Evolutionary conservation across 371 early-diverging fungal genomes (phyloP).

Genomic region (Gilbertella persicaria): DNA sequence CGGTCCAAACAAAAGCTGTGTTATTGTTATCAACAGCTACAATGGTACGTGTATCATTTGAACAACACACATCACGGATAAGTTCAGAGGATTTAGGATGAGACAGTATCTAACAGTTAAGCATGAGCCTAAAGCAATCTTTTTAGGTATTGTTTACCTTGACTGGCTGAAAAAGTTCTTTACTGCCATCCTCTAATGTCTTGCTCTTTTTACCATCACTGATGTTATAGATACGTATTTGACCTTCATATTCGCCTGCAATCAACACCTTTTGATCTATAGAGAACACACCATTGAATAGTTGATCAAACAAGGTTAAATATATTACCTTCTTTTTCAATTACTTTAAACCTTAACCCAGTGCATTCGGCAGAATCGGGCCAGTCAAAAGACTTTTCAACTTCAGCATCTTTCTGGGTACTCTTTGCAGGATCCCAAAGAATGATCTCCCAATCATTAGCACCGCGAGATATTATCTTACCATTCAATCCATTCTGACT

Average conservation of each 20-base stretch:
- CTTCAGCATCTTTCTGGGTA: slow-evolving; percentile 38
- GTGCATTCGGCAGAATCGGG: slow-evolving; percentile 33
- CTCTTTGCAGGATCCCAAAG: slow-evolving; percentile 42
- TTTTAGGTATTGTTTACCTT: slow-evolving; percentile 20
- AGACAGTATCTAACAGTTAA: slow-evolving; percentile 27
- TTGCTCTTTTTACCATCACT: slow-evolving; percentile 32
- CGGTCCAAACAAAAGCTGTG: slow-evolving; percentile 39
- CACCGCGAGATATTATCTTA: slow-evolving; percentile 41
- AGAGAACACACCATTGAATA: background rate
- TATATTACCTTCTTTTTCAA: slow-evolving; percentile 29
- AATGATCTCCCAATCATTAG: slow-evolving; percentile 41
- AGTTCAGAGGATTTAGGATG: slow-evolving; percentile 32
- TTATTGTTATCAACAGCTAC: slow-evolving; percentile 44
- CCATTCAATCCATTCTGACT: slow-evolving; percentile 10
- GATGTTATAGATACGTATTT: slow-evolving; percentile 40
- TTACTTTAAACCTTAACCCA: slow-evolving; percentile 38
- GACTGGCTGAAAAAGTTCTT: slow-evolving; percentile 29
- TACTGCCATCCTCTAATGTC: slow-evolving; percentile 34
- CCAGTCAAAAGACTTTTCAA: slow-evolving; percentile 37
- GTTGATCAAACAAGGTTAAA: background rate
- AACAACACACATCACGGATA: slow-evolving; percentile 44
- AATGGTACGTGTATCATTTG: slow-evolving; percentile 29
- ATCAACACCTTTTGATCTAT: slow-evolving; percentile 33
- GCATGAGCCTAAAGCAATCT: background rate
- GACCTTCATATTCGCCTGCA: slow-evolving; percentile 48